Evolutionary conservation across 108 stramenopile genomes (phyloP).

Genomic region (Fragilariopsis cylindrus): DNA sequence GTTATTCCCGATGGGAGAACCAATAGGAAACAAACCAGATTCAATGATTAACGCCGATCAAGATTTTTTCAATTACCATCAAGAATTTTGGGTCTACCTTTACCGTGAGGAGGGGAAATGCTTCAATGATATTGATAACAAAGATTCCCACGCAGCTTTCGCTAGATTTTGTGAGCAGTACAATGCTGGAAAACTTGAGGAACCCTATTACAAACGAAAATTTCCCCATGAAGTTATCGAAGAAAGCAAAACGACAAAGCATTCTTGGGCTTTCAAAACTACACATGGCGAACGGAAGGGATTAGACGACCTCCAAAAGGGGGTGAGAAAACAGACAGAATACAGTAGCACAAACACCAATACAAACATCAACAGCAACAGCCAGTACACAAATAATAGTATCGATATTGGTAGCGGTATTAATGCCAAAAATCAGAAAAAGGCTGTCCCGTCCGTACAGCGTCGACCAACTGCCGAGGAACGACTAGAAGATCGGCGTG

Average conservation of each 20-base stretch:
- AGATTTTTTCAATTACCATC: conserved; percentile 77
- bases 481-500: conserved; percentile 31
- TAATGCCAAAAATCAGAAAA: neutral
- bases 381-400: neutral
- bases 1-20: conserved; percentile 37
- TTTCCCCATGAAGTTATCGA: conserved; percentile 65
- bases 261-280: conserved; percentile 73
- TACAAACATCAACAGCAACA: conserved; percentile 5
- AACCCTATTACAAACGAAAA: conserved; percentile 54
- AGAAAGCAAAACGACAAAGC: conserved; percentile 69
- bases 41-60: conserved; percentile 57
- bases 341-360: conserved; percentile 37
- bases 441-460: too few species aligned
- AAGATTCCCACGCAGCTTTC: conserved; percentile 66
- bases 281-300: conserved; percentile 54
- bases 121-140: conserved; percentile 73
- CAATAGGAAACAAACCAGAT: conserved; percentile 37
- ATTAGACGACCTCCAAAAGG: conserved; percentile 59
- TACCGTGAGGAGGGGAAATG: conserved; percentile 63
- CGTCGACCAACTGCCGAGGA: conserved; percentile 31
- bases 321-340: conserved; percentile 74
- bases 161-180: conserved; percentile 55
- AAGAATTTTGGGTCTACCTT: conserved; percentile 76
- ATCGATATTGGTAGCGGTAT: neutral
- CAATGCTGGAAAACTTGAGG: conserved; percentile 70